Evolutionary conservation across 495 filamentous ascomycete species (phyloP).

Genomic region (Aspergillus coremiiformis): DNA sequence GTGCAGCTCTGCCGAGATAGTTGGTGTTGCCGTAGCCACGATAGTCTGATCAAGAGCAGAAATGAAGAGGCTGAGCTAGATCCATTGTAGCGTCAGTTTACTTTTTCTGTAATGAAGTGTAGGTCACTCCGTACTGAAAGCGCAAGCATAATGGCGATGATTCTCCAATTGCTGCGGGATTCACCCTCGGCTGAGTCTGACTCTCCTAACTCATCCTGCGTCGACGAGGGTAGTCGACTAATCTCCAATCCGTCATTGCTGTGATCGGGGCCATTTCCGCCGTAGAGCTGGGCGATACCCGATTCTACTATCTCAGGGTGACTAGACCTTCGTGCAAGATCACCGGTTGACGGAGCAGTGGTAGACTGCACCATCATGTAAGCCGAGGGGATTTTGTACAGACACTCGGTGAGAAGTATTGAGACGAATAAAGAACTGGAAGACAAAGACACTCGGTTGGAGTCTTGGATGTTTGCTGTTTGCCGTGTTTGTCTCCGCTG

Average conservation of each 20-base stretch:
- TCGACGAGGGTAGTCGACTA: neutral
- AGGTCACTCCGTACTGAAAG: no score
- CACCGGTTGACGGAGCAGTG: neutral
- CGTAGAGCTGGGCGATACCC: neutral
- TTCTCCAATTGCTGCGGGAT: constrained; percentile 16
- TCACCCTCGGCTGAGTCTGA: neutral
- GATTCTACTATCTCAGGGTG: neutral
- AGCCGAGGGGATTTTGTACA: no score
- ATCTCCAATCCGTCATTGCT: neutral
- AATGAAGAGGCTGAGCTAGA: constrained; percentile 45
- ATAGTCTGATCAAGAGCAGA: constrained; percentile 58
- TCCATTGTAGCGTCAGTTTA: constrained; percentile 4
- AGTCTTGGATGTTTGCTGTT: no score
- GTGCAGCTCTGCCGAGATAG: constrained; percentile 49
- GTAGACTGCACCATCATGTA: neutral
- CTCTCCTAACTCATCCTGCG: neutral
- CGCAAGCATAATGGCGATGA: constrained; percentile 22
- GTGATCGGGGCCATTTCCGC: neutral
- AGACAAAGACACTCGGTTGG: no score
- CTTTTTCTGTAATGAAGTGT: no score
- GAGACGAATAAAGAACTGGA: no score
- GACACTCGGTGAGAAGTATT: no score
- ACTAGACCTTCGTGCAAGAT: neutral
- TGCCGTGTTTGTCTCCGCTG: neutral
- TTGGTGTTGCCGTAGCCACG: constrained; percentile 54